phyloP scores from a whole-genome alignment of 192 early-diverging fungal genomes.

The Geosiphon pyriformis region DNA sequence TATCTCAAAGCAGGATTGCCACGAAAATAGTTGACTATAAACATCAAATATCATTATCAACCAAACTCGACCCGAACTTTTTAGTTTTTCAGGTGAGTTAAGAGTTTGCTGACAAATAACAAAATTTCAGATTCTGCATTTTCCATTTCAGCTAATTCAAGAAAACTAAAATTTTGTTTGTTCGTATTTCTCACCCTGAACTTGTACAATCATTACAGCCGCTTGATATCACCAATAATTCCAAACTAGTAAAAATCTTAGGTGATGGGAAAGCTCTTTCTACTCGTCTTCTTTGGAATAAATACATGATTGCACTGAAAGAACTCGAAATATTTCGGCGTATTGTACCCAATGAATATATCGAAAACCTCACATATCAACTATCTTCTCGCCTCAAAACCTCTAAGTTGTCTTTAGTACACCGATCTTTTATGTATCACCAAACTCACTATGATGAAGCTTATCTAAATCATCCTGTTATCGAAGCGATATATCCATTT shows the following conservation, averaged over 20 bases:
- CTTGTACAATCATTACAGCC: not conserved
- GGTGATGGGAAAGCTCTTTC: not conserved
- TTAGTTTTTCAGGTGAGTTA: slow-evolving; percentile 3
- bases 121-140: not conserved
- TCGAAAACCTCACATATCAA: slow-evolving; percentile 20
- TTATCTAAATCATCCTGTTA: slow-evolving; percentile 39
- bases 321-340: slow-evolving; percentile 27
- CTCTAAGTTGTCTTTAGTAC: slow-evolving; percentile 28
- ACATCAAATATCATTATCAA: not conserved
- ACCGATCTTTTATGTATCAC: slow-evolving; percentile 42
- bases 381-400: slow-evolving; percentile 22
- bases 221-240: slow-evolving; percentile 13
- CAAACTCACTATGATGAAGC: slow-evolving; percentile 34
- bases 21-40: not conserved
- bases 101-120: no score
- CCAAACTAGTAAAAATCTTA: not conserved
- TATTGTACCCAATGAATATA: slow-evolving; percentile 27
- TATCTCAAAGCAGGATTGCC: not conserved
- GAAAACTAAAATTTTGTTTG: no score
- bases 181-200: not conserved
- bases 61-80: not conserved
- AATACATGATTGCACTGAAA: slow-evolving; percentile 10
- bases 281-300: slow-evolving; percentile 2
- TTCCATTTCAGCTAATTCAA: no score
- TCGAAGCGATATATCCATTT: slow-evolving; percentile 43